A percentile compares a stretch with the other conserved stretches of the same genome.
Conservation (phyloP, 306 rosid genomes). For the Betula pendula region DNA sequence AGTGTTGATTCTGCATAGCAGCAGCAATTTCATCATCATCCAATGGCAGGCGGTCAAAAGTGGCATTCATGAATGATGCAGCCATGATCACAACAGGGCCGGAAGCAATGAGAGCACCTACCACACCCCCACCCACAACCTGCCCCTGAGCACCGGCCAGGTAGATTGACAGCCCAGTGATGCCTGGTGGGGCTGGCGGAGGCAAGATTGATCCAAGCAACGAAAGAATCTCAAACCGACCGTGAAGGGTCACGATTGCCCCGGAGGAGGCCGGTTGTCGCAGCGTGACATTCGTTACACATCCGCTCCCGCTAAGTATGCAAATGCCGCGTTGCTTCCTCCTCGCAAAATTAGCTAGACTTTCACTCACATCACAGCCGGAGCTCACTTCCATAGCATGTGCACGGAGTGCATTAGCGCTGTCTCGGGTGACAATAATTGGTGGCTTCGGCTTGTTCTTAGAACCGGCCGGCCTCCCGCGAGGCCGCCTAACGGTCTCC, state of each 20-base stretch:
- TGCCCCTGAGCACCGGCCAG: conserved; percentile 83
- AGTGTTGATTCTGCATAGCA: conserved; percentile 64
- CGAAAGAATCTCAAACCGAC: conserved; percentile 73
- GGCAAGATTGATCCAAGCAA: conserved; percentile 75
- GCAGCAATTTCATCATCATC: conserved; percentile 67
- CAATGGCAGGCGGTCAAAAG: conserved; percentile 73
- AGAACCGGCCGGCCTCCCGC: conserved; percentile 71
- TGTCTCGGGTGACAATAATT: conserved; percentile 68
- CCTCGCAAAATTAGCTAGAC: conserved; percentile 75
- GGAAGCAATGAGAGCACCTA: conserved; percentile 75
- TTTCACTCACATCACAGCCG: conserved; percentile 76
- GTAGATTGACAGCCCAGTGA: conserved; percentile 69
- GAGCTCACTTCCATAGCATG: conserved; percentile 86
- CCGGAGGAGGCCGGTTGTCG: conserved; percentile 70
- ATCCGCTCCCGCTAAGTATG: conserved; percentile 74
- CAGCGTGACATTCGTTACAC: conserved; percentile 74
- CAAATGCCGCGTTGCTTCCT: conserved; percentile 76
- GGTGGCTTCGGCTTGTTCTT: conserved; percentile 79
- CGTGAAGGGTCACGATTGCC: conserved; percentile 77
- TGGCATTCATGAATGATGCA: conserved; percentile 80
- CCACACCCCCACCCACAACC: conserved; percentile 75
- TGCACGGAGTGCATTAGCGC: conserved; percentile 70
- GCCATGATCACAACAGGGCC: conserved; percentile 85
- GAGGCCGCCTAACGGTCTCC: conserved; percentile 57
- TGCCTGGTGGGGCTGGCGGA: conserved; percentile 83